Percentiles rank a stretch among this genome's conserved stretches.
These are phyloP conservation scores for Cenchrus americanus DNA, from an alignment of 176 grass and related monocot species.

Conservation along the genomic window DNA sequence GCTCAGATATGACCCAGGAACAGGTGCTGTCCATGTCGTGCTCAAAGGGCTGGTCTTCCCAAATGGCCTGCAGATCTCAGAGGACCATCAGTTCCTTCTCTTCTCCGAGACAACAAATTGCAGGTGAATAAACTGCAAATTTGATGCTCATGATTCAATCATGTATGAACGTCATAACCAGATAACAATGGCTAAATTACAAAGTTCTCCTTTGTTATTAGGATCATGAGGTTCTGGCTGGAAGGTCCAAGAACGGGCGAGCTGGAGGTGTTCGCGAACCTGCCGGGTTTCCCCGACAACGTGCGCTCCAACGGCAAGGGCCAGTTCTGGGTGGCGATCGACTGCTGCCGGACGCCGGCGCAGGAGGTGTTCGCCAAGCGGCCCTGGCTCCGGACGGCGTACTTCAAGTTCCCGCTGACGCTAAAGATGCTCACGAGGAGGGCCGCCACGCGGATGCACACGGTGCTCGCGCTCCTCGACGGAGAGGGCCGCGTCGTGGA, in stretches of 20 bases:
- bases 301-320: slow-evolving; percentile 65
- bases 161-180: not conserved
- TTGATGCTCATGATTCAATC: not conserved
- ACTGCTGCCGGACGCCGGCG: slow-evolving; percentile 72
- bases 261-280: slow-evolving; percentile 72
- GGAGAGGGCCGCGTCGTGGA: slow-evolving; percentile 62
- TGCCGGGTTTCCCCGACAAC: slow-evolving; percentile 94
- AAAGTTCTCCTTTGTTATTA: not conserved
- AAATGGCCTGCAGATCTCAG: slow-evolving; percentile 88
- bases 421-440: slow-evolving; percentile 61
- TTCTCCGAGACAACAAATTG: slow-evolving; percentile 90
- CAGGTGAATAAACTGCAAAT: slow-evolving; percentile 43
- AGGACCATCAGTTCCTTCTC: slow-evolving; percentile 80
- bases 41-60: slow-evolving; percentile 75
- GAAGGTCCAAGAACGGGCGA: slow-evolving; percentile 50
- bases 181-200: not conserved
- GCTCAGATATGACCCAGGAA: slow-evolving; percentile 71
- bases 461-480: slow-evolving; percentile 69
- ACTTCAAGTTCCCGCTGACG: slow-evolving; percentile 77
- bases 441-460: slow-evolving; percentile 73
- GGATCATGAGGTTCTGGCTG: slow-evolving; percentile 94
- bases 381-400: slow-evolving; percentile 75
- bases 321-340: slow-evolving; percentile 89
- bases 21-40: slow-evolving; percentile 53
- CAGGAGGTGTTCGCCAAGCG: slow-evolving; percentile 73